Percentiles rank a stretch among this genome's conserved stretches.
Evolutionary conservation across 2,329 filamentous ascomycete genomes (phyloP).

Genomic region (Scedosporium dehoogii): DNA sequence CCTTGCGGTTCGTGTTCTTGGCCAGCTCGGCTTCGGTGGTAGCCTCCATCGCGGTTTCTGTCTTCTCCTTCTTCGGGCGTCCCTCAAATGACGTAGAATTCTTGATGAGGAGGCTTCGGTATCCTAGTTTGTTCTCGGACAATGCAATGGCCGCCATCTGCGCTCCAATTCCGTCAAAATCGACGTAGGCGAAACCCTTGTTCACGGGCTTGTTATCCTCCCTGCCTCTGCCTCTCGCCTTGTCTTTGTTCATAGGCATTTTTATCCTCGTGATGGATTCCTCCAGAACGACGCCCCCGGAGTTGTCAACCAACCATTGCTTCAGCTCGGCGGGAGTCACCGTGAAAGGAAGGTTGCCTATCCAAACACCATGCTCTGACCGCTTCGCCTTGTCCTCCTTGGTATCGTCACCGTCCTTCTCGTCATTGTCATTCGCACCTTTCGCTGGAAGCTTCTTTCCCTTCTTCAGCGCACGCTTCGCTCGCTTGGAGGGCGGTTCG

Average conservation of each 20-base stretch:
- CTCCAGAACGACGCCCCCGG: slow-evolving; percentile 53
- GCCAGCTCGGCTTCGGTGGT: slow-evolving; percentile 17
- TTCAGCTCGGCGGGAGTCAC: slow-evolving; percentile 65
- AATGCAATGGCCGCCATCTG: slow-evolving; percentile 71
- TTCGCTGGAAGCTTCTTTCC: slow-evolving; percentile 48
- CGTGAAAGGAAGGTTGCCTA: slow-evolving; percentile 87
- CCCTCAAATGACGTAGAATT: slow-evolving; percentile 83
- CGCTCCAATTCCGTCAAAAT: slow-evolving; percentile 64
- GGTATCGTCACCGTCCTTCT: slow-evolving; percentile 26
- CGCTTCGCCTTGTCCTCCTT: slow-evolving; percentile 37
- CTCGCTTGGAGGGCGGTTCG: slow-evolving; percentile 91
- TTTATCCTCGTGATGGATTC: slow-evolving; percentile 76
- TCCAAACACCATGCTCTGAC: slow-evolving; percentile 83
- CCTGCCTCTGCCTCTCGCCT: slow-evolving; percentile 17
- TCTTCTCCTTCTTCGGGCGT: slow-evolving; percentile 59
- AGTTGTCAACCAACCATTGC: slow-evolving; percentile 67
- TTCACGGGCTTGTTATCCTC: slow-evolving; percentile 38
- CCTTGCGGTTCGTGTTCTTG: slow-evolving; percentile 61
- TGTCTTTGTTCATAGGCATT: slow-evolving; percentile 41
- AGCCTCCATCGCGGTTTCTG: slow-evolving; percentile 16
- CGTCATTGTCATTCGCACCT: slow-evolving; percentile 24
- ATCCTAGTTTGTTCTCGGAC: slow-evolving; percentile 70
- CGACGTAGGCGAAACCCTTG: slow-evolving; percentile 93
- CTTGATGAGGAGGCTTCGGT: slow-evolving; percentile 85
- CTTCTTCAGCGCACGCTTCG: slow-evolving; percentile 82